These are phyloP conservation scores for Physocladia obscura DNA, from an alignment of 192 early-diverging fungal species.

Conservation along the genomic window DNA sequence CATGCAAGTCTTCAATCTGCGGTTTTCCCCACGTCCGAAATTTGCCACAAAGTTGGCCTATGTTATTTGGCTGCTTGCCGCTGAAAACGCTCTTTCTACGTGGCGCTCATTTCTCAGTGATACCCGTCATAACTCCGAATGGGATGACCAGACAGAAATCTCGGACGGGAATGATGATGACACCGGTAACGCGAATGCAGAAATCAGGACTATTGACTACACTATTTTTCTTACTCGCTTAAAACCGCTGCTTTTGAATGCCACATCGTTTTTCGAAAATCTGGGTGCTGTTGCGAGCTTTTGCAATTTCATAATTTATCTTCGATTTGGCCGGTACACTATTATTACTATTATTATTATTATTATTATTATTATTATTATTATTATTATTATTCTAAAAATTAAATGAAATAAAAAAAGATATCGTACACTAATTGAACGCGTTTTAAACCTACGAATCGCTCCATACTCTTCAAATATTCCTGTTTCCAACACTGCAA, in stretches of 20 bases:
- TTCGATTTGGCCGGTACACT: background rate
- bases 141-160: background rate
- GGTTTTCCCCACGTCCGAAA: background rate
- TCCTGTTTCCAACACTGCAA: constrained; percentile 8
- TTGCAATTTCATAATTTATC: constrained; percentile 4
- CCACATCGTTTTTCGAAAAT: background rate
- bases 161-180: background rate
- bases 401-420: constrained; percentile 5
- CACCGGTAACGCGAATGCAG: background rate
- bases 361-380: no score
- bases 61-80: background rate
- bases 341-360: background rate
- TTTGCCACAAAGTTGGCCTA: background rate
- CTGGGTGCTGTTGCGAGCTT: background rate
- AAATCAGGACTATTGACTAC: background rate
- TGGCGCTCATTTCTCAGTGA: background rate
- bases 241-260: background rate
- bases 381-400: background rate
- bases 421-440: constrained; percentile 18
- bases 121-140: background rate
- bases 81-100: background rate
- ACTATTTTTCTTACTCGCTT: background rate
- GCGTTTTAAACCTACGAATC: background rate
- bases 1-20: background rate
- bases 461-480: background rate